Evolutionary conservation across 1,284 basidiomycete genomes (phyloP).

Genomic region (Rhodotorula sp.): DNA sequence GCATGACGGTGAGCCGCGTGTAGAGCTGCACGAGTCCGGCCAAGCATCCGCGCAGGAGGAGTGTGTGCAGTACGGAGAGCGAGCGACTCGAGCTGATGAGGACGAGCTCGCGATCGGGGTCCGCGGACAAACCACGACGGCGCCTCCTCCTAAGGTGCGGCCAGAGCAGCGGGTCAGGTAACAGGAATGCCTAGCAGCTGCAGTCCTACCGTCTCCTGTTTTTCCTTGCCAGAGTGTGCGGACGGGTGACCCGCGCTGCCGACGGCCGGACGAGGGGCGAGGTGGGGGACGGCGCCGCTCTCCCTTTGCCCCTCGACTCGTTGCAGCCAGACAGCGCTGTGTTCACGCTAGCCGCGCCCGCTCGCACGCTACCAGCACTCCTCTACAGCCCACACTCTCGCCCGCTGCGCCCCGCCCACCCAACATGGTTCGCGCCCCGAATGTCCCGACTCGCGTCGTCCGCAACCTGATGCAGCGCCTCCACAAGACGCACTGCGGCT

Average conservation of each 20-base stretch:
- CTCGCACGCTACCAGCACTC: not conserved
- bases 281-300: too few species aligned
- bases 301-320: too few species aligned
- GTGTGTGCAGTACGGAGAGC: not conserved
- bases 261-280: too few species aligned
- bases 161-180: too few species aligned
- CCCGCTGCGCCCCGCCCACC: not conserved
- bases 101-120: conserved; percentile 1
- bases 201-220: too few species aligned
- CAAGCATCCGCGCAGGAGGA: not conserved
- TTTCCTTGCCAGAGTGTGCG: too few species aligned
- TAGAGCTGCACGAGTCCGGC: not conserved
- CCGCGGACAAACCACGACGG: too few species aligned
- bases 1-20: not conserved
- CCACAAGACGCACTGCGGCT: conserved; percentile 40
- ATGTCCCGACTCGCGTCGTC: conserved; percentile 1
- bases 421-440: not conserved
- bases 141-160: too few species aligned
- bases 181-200: too few species aligned
- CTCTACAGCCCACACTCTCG: not conserved
- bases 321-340: too few species aligned
- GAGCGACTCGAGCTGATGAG: not conserved
- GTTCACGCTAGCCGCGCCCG: not conserved
- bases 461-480: conserved; percentile 6
- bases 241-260: too few species aligned